Conservation (phyloP, 208 protist genomes). For the Leishmania amazonensis region DNA sequence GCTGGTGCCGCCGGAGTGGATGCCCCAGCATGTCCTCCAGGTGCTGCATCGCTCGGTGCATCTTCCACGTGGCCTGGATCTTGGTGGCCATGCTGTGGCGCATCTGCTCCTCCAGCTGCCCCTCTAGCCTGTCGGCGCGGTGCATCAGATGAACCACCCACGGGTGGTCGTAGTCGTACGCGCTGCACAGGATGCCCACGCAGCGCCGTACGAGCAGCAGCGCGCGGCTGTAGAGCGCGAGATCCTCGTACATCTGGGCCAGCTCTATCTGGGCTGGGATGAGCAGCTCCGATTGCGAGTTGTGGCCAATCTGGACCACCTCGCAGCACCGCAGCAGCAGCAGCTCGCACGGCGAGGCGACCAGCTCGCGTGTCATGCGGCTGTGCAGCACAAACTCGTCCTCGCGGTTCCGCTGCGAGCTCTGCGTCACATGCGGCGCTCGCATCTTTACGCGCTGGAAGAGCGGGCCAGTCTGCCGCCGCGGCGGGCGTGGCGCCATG, state of each 20-base stretch:
- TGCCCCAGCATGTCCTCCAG: slow-evolving; percentile 64
- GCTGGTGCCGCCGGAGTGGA: slow-evolving; percentile 67
- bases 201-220: slow-evolving; percentile 82
- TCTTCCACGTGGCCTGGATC: slow-evolving; percentile 84
- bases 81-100: slow-evolving; percentile 68
- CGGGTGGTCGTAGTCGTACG: slow-evolving; percentile 89
- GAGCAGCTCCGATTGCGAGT: slow-evolving; percentile 84
- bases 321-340: slow-evolving; percentile 85
- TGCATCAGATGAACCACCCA: slow-evolving; percentile 76
- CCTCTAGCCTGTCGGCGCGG: slow-evolving; percentile 54
- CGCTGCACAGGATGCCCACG: slow-evolving; percentile 80
- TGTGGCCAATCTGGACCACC: slow-evolving; percentile 82
- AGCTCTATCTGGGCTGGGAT: slow-evolving; percentile 78
- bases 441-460: slow-evolving; percentile 54
- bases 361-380: slow-evolving; percentile 79
- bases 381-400: slow-evolving; percentile 85
- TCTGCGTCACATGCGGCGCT: slow-evolving; percentile 33
- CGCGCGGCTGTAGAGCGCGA: slow-evolving; percentile 74
- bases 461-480: slow-evolving; percentile 57
- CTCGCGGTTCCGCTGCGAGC: slow-evolving; percentile 35
- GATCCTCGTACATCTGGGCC: slow-evolving; percentile 82
- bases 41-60: slow-evolving; percentile 71
- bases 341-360: slow-evolving; percentile 82
- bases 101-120: slow-evolving; percentile 44
- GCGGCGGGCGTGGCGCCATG: slow-evolving; percentile 63